Conservation (phyloP, 169 alveolate species). For the Plasmodium fragile region DNA sequence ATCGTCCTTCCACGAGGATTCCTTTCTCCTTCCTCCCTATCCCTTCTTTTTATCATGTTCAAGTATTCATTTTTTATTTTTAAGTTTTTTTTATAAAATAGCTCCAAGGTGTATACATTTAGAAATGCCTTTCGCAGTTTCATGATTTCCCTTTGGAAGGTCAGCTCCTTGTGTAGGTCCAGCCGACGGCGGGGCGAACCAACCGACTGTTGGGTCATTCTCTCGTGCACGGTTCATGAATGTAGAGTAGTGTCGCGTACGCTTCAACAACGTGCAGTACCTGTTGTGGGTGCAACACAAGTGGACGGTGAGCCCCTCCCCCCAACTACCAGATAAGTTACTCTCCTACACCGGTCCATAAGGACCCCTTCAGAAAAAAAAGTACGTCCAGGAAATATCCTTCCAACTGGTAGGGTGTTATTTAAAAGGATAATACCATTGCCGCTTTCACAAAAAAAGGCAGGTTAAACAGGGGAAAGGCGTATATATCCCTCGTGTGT, state of each 20-base stretch:
- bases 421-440: background rate
- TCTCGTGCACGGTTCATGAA: background rate
- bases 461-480: background rate
- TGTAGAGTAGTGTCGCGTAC: background rate
- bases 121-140: constrained; percentile 25
- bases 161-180: constrained; percentile 8
- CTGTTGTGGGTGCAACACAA: too few relatives aligned
- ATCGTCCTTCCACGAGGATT: background rate
- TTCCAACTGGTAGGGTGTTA: background rate
- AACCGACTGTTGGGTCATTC: background rate
- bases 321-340: background rate
- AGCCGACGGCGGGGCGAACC: background rate
- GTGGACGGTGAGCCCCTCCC: background rate
- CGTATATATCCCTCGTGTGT: background rate
- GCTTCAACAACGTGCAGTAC: too few relatives aligned
- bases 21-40: background rate
- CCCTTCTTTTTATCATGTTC: background rate
- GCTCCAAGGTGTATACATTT: constrained; percentile 25
- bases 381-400: background rate
- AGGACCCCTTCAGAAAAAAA: background rate
- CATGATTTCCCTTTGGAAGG: constrained; percentile 27
- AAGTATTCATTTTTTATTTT: constrained; percentile 26
- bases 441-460: background rate
- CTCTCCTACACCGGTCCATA: background rate
- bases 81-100: constrained; percentile 3